Evolutionary conservation across 2,329 filamentous ascomycete genomes (phyloP), one percentile per base, ranked within the genome.

Genomic region (Fusarium domesticum): DNA sequence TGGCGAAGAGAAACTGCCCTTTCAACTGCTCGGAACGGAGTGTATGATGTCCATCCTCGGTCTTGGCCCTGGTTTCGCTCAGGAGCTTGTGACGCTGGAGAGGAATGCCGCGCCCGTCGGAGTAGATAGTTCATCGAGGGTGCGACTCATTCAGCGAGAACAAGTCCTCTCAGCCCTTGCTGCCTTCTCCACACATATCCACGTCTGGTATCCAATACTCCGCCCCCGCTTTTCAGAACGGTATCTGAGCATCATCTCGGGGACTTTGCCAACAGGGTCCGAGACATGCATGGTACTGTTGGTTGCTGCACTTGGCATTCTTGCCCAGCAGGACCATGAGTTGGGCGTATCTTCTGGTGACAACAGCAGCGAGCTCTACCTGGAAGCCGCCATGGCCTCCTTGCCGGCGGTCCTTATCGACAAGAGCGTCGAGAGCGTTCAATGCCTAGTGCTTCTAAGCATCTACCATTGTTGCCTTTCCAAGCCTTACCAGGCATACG

Each of bases 171-270:
- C 40, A 37, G 40, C 40, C n/a, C 34, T 43, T 19, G 40, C 40
- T 18, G 35, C 40, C 40, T 43, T 43, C 18, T 43, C 40, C 40
- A 15, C 40, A n/a, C 35, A 43, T 18, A n/a, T 43, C 40, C 40
- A 43, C 40, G 15, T 43, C 28, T 43, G 40, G 40, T 43, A 43
- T 33, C 40, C 40, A 15, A 33, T 43, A 18, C 40, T 43, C 18
- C 40, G 31, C 28, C 37, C 28, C 15, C 16, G 33, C n/a, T 45
- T 40, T 12, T 32, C 36, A 30, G 36, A 38, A 31, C 36, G 36
- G 4, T 38, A 38, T 30, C 36, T 38, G 14, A 31, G 23, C 36
- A 18, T 38, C 20, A 38, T 38, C 23, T 38, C 36, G 36, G 36
- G 36, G 36, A 20, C 36, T 30, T 18, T 38, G 23, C 12, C 20